Evolutionary conservation across 2,329 filamentous ascomycete genomes (phyloP), one percentile per base, ranked within the genome.

Genomic region (Torrubiella hemipterigena): DNA sequence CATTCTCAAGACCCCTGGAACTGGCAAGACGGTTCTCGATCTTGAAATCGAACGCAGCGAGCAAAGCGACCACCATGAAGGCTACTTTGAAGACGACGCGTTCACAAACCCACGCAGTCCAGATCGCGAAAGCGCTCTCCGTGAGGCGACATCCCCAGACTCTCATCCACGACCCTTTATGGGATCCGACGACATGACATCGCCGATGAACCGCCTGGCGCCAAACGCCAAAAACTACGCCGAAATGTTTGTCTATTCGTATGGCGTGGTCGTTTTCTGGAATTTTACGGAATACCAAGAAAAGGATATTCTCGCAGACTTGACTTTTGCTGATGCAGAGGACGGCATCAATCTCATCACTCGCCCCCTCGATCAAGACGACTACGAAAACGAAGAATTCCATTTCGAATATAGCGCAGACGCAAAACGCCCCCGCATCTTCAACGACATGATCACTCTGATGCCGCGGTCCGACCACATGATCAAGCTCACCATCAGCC

Each of bases 361-460:
- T 2, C 72, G 84, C 20, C 84, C 87, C 1, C 65, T 94, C 15
- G 75, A 83, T 34, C 84, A 95, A 54, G 79, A 80, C 41, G 87
- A 96, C 50, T 94, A 93, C 44, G 91, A 98, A 60, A 98, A 82
- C 1, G 91, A 98, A 51, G 89, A 96, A 50, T 95, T 98, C 47
- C 89, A 98, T 51, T 98, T 98, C 50, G 87, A 96, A 55, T 98
- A 98, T 62, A 93, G 84, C 46, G 71, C 76, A 1, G 71, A 84
- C 35, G 85, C 91, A 20, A 80, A 86, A 39, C 74, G 87, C 30
- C 91, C 91, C 5, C 74, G 91, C 34, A 82, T 98, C 18, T 98
- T 93, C 62, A 96, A 98, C 58, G 91, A 98, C 55, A 98, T 98
- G 91, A 96, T 98, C 46, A 98, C 91, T 1, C 63, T 98, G 27